Evolutionary conservation across 2,329 filamentous ascomycete genomes (phyloP).

Genomic region (Apiospora phragmitis): DNA sequence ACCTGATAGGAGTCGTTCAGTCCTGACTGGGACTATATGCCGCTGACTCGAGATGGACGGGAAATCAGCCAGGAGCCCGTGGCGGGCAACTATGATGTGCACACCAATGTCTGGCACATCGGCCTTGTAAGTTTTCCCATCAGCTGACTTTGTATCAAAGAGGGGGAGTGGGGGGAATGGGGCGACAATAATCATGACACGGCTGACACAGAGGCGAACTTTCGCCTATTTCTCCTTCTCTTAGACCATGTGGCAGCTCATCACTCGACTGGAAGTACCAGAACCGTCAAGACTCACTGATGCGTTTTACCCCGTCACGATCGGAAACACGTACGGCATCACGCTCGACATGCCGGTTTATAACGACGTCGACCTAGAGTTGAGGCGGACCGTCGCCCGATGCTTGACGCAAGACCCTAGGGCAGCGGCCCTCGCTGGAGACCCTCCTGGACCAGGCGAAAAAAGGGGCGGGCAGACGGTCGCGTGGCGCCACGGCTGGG

Average conservation of each 20-base stretch:
- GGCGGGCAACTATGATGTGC: not conserved
- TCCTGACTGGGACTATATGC: not conserved
- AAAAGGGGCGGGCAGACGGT: not conserved
- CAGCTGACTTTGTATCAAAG: not conserved
- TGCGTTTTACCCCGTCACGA: no score
- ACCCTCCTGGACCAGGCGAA: not conserved
- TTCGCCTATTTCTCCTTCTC: not conserved
- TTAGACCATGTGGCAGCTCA: slow-evolving; percentile 8
- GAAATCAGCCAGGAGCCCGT: not conserved
- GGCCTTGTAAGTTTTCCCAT: not conserved
- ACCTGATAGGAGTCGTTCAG: not conserved
- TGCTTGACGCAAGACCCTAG: not conserved
- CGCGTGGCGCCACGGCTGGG: not conserved
- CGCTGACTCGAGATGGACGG: not conserved
- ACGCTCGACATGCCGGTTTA: not conserved
- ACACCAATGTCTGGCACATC: not conserved
- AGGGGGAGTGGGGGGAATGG: no score
- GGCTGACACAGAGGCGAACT: not conserved
- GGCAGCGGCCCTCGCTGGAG: not conserved
- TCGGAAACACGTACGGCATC: not conserved
- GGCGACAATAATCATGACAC: not conserved
- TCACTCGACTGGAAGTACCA: not conserved
- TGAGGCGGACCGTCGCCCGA: not conserved
- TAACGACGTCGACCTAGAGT: not conserved
- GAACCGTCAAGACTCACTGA: not conserved